phyloP scores from a whole-genome alignment of 345 rosid species.

The Toxicodendron radicans region DNA sequence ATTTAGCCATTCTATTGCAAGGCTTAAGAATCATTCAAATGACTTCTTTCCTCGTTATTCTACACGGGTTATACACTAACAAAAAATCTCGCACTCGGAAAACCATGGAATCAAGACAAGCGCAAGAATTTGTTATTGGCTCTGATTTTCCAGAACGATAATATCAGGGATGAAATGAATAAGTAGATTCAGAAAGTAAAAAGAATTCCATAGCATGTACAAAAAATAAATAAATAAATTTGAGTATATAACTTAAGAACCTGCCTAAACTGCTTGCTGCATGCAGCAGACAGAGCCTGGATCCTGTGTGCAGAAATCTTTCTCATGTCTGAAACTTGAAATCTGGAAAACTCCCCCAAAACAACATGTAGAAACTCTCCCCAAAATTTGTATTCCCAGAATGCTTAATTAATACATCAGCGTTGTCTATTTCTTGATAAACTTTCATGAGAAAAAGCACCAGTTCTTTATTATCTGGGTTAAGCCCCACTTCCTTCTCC shows the following conservation, averaged over 20 bases:
- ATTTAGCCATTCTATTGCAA: not conserved
- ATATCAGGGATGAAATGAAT: not conserved
- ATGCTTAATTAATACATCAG: slow-evolving; percentile 72
- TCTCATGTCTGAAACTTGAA: slow-evolving; percentile 87
- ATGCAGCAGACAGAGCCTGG: slow-evolving; percentile 76
- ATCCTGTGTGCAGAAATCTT: slow-evolving; percentile 88
- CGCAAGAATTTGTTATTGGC: slow-evolving; percentile 4
- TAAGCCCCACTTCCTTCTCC: slow-evolving; percentile 87
- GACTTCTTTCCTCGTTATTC: not conserved
- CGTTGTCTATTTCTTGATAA: slow-evolving; percentile 71
- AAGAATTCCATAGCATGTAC: not conserved
- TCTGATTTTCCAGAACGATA: not conserved
- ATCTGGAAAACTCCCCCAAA: slow-evolving; percentile 88
- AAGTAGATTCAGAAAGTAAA: not conserved
- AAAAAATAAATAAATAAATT: no score
- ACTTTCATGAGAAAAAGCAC: slow-evolving; percentile 80
- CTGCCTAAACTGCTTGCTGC: slow-evolving; percentile 96
- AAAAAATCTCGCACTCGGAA: not conserved
- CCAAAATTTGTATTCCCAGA: slow-evolving; percentile 76
- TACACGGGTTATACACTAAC: no score
- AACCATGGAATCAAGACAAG: not conserved
- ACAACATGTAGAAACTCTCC: slow-evolving; percentile 76
- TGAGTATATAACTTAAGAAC: slow-evolving; percentile 61
- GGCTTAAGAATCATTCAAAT: not conserved
- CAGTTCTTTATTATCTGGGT: slow-evolving; percentile 83